Evolutionary conservation across 1,284 basidiomycete genomes (phyloP).

Genomic region (Rhodotorula sp.): DNA sequence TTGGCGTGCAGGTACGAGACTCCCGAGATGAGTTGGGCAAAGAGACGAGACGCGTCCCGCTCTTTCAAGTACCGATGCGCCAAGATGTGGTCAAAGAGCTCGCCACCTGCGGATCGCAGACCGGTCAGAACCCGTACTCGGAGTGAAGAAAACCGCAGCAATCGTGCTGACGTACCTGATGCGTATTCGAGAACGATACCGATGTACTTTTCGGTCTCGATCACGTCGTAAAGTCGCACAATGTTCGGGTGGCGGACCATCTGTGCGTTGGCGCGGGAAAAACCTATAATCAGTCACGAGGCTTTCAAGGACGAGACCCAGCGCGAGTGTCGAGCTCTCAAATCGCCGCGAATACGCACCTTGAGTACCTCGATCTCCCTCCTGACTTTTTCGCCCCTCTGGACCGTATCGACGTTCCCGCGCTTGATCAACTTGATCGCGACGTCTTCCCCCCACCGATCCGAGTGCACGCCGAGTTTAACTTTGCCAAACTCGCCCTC

Average conservation of each 20-base stretch:
- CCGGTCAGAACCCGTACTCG: background rate
- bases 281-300: background rate
- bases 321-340: background rate
- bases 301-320: background rate
- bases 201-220: constrained; percentile 99
- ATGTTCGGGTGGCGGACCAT: constrained; percentile 96
- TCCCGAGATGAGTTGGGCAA: constrained; percentile 96
- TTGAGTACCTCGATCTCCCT: constrained; percentile 95
- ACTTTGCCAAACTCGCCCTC: constrained; percentile 99
- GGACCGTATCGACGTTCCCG: constrained; percentile 76
- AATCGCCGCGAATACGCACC: constrained; percentile 56
- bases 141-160: background rate
- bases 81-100: constrained; percentile 98
- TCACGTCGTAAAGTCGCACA: constrained; percentile 95
- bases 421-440: constrained; percentile 96
- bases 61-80: constrained; percentile 96
- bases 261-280: constrained; percentile 52
- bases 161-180: constrained; percentile 55
- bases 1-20: constrained; percentile 99
- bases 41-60: constrained; percentile 90
- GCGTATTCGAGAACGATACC: constrained; percentile 99
- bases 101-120: constrained; percentile 63
- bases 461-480: constrained; percentile 89
- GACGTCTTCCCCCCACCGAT: constrained; percentile 92
- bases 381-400: constrained; percentile 69